Conservation (phyloP, 176 grass and related monocot species). For the Oryza rufipogon region DNA sequence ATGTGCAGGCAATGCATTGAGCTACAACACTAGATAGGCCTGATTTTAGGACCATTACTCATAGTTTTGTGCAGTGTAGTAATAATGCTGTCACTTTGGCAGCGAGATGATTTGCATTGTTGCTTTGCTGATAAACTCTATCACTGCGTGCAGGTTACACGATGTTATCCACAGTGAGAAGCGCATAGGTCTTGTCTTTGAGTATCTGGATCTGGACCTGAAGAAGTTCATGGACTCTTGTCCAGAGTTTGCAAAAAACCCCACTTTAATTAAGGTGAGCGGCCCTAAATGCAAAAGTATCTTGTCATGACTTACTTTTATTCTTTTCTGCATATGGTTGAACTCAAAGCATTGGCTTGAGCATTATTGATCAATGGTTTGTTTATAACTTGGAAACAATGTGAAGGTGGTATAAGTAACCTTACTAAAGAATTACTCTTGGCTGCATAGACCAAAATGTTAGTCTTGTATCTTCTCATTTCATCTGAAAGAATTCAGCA, state of each 20-base stretch:
- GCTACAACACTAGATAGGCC: slow-evolving; percentile 20
- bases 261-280: slow-evolving; percentile 75
- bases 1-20: neutral
- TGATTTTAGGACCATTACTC: slow-evolving; percentile 25
- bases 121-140: slow-evolving; percentile 22
- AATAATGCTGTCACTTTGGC: neutral
- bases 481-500: neutral
- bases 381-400: neutral
- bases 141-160: slow-evolving; percentile 59
- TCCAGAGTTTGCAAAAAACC: slow-evolving; percentile 84
- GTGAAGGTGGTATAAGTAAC: neutral
- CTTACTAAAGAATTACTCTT: neutral
- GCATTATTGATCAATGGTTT: slow-evolving; percentile 20
- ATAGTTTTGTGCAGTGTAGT: neutral
- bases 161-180: slow-evolving; percentile 95
- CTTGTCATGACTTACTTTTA: neutral
- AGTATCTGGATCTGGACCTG: slow-evolving; percentile 90
- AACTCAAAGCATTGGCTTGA: neutral
- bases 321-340: slow-evolving; percentile 4
- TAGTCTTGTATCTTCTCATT: slow-evolving; percentile 5
- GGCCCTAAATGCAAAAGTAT: neutral
- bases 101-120: neutral
- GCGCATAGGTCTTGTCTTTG: slow-evolving; percentile 87
- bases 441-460: neutral
- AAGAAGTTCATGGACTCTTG: slow-evolving; percentile 96